A percentile compares a stretch with the other conserved stretches of the same genome.
These are phyloP conservation scores for Apiotrichum siamense DNA, from an alignment of 1,284 basidiomycete species.

Conservation along the genomic window DNA sequence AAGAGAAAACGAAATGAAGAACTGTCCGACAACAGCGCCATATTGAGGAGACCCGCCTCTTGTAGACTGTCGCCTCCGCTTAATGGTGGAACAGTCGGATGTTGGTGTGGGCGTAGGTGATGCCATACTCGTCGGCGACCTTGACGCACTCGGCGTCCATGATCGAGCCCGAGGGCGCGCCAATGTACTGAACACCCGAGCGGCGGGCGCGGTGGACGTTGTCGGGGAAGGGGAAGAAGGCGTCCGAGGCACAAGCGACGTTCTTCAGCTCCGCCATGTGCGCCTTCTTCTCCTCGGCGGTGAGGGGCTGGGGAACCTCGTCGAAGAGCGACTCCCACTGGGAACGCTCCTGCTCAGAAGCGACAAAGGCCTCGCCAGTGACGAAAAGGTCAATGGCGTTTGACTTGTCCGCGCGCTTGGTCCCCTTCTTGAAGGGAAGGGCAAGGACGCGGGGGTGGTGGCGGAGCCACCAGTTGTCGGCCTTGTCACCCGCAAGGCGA, in stretches of 20 bases:
- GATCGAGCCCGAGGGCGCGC: conserved; percentile 90
- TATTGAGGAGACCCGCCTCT: neutral
- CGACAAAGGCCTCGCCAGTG: conserved; percentile 69
- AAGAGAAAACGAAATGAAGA: too few relatives aligned
- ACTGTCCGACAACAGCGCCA: neutral
- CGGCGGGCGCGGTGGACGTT: conserved; percentile 90
- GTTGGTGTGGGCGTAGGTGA: conserved; percentile 80
- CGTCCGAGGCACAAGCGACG: conserved; percentile 90
- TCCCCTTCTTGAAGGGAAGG: conserved; percentile 83
- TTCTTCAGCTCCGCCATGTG: conserved; percentile 69
- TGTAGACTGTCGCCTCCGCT: neutral
- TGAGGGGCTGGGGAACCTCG: conserved; percentile 62
- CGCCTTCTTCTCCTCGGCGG: conserved; percentile 62
- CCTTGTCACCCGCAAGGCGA: conserved; percentile 91
- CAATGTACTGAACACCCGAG: conserved; percentile 87
- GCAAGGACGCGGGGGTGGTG: conserved; percentile 78
- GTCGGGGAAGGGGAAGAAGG: conserved; percentile 99
- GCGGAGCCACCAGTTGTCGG: conserved; percentile 99
- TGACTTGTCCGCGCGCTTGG: conserved; percentile 91
- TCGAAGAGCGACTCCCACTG: conserved; percentile 93
- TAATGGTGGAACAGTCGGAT: conserved; percentile 46
- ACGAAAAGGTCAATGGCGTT: conserved; percentile 98
- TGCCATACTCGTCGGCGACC: conserved; percentile 81
- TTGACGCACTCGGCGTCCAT: conserved; percentile 96
- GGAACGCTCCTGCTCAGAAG: conserved; percentile 73